Base-by-base conservation (phyloP, 495 filamentous ascomycete genomes). In the Coniosporium apollinis region DNA sequence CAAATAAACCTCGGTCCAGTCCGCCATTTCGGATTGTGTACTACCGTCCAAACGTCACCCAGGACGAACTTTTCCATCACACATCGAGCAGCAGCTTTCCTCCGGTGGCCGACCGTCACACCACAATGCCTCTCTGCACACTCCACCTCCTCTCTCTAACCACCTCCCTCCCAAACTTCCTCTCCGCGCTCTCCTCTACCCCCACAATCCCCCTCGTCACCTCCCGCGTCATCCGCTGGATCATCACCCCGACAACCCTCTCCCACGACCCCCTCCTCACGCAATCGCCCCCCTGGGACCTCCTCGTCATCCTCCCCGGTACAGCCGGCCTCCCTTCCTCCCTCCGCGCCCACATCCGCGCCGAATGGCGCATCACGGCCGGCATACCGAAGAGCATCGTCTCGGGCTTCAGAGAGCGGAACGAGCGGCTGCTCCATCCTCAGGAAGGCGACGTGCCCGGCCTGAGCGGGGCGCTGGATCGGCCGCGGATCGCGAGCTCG, bases 301-400 rank as follows among this genome's bases (percentile, higher is more conserved):
- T 76, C 15, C 52, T 79, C 6, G 44, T 76, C 34, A 58, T 76
- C 24, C 45, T 74, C 5, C 55, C 62, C 19, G 40, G 45, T 11
- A 46, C 56, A 13, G 22, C 43, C 11, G 37, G 42, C 39, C 47
- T 67, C 19, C 65, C 70, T 9, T 30, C 50, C 0, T 18, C 43
- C 2, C 45, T 67, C 13, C 40, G 57, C 20, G 22, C 28, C 8
- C 25, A 46, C 19, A 52, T 68, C 19, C 45, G 42, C 14, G 39
- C 48, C 15, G 43, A 55, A 36, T 74, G 69, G 55, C 63, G 49
- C 45, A 44, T 74, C 28, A 52, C 54, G 28, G 65, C 65, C 20
- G 73, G 71, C 8, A 61, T 75, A 14, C 71, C 74, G 1, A 63
- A 60, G 7, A 55, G 59, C 10, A 52, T 74, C 9, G 38, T 73